A percentile compares a stretch with the other conserved stretches of the same genome.
These are phyloP conservation scores for Panus rudis DNA, from an alignment of 768 basidiomycete species.

Conservation along the genomic window DNA sequence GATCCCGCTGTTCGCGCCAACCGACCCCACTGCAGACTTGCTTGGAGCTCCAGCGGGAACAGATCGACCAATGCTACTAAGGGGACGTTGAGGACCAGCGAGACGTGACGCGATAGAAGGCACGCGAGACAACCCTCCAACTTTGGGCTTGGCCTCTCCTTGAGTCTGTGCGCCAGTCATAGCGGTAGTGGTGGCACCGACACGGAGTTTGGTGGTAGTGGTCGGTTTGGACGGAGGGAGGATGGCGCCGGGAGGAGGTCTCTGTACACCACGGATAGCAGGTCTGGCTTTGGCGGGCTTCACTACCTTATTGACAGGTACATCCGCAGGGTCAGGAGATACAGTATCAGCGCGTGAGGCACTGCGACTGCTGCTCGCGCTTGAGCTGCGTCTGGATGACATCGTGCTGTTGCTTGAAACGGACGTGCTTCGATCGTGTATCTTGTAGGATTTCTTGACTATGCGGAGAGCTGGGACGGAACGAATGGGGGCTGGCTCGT, in stretches of 20 bases:
- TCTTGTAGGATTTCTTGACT: constrained; percentile 22
- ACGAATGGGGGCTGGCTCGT: no score
- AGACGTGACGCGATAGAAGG: neutral
- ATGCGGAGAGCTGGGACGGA: constrained; percentile 25
- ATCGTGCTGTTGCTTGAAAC: constrained; percentile 5
- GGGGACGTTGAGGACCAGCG: neutral
- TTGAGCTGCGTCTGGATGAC: neutral
- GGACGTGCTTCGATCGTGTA: constrained; percentile 16
- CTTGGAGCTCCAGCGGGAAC: neutral
- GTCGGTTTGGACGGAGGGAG: constrained; percentile 6
- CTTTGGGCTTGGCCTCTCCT: no score
- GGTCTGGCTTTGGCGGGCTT: constrained; percentile 8
- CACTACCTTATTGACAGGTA: no score
- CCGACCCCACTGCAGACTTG: neutral
- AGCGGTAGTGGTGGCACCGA: constrained; percentile 1
- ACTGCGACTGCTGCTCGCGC: constrained; percentile 1
- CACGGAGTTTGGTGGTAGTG: constrained; percentile 4
- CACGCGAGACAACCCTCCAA: no score
- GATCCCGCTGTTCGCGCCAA: neutral
- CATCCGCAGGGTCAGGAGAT: neutral
- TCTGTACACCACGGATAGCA: constrained; percentile 20
- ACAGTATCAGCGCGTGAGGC: neutral
- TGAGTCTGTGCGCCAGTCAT: constrained; percentile 6
- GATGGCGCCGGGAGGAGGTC: constrained; percentile 19
- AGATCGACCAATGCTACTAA: neutral